phyloP scores from a whole-genome alignment of 495 filamentous ascomycete species.

The Hypoxylon rickii region DNA sequence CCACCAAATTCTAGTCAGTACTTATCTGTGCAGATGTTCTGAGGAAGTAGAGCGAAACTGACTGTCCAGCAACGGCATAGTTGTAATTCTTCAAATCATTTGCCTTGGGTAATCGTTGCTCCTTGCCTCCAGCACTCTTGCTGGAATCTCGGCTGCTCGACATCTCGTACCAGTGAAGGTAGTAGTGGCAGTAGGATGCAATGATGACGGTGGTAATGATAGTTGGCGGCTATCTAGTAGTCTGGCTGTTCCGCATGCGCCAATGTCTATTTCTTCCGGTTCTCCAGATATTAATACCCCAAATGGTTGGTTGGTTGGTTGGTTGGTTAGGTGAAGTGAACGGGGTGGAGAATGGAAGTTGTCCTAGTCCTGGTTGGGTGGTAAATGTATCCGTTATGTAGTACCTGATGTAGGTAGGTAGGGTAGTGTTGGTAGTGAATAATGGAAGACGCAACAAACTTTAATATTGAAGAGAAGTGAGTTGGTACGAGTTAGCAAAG shows the following conservation, averaged over 20 bases:
- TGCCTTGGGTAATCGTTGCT: slow-evolving; percentile 48
- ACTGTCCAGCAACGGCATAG: slow-evolving; percentile 93
- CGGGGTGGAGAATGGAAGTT: no score
- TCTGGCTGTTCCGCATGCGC: slow-evolving; percentile 15
- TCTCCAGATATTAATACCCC: no score
- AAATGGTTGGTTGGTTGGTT: no score
- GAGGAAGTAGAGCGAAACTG: slow-evolving; percentile 51
- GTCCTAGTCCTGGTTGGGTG: no score
- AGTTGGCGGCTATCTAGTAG: slow-evolving; percentile 4
- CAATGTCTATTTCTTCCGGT: not conserved
- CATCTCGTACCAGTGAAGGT: slow-evolving; percentile 32
- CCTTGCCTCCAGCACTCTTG: slow-evolving; percentile 24
- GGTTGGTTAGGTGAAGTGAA: no score
- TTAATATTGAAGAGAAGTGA: no score
- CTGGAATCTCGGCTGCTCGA: slow-evolving; percentile 29
- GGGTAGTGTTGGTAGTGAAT: no score
- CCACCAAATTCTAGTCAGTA: slow-evolving; percentile 16
- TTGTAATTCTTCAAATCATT: slow-evolving; percentile 71
- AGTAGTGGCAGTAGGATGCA: no score
- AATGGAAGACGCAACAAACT: no score
- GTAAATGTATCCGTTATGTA: no score
- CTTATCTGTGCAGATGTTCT: not conserved
- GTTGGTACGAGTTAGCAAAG: no score
- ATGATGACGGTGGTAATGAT: slow-evolving; percentile 3
- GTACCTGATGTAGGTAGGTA: no score